Conservation (phyloP, 495 filamentous ascomycete genomes). For the Xylaria scruposa region DNA sequence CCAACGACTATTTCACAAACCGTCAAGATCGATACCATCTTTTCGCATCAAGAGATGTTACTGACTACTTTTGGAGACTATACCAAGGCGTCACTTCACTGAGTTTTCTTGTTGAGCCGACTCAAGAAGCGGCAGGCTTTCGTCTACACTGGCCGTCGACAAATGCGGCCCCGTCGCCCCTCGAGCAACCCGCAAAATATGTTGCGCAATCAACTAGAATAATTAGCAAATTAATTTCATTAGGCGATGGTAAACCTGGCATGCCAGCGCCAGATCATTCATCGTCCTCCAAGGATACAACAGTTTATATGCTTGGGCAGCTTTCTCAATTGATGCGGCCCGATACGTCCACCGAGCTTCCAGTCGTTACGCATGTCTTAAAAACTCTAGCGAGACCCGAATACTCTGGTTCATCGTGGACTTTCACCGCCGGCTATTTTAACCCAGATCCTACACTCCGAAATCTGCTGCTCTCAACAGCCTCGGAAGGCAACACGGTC, state of each 20-base stretch:
- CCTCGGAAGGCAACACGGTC: constrained; percentile 73
- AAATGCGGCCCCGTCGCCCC: constrained; percentile 75
- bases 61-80: constrained; percentile 81
- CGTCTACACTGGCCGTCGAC: constrained; percentile 76
- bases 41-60: constrained; percentile 77
- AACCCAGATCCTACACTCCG: constrained; percentile 88
- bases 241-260: constrained; percentile 29
- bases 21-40: constrained; percentile 94
- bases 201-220: constrained; percentile 69
- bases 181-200: constrained; percentile 71
- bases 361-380: constrained; percentile 76
- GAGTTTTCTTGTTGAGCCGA: constrained; percentile 78
- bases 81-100: constrained; percentile 79
- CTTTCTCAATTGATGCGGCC: constrained; percentile 81
- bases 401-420: constrained; percentile 77
- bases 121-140: constrained; percentile 66
- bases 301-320: constrained; percentile 84
- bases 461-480: constrained; percentile 74
- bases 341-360: constrained; percentile 87
- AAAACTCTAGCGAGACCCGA: constrained; percentile 64
- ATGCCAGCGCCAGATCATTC: constrained; percentile 25
- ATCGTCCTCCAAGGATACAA: constrained; percentile 61
- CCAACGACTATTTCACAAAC: constrained; percentile 94
- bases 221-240: constrained; percentile 67
- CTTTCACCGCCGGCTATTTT: constrained; percentile 98